Evolutionary conservation across 140 eudicot genomes (phyloP).

Genomic region (Stevia rebaudiana): DNA sequence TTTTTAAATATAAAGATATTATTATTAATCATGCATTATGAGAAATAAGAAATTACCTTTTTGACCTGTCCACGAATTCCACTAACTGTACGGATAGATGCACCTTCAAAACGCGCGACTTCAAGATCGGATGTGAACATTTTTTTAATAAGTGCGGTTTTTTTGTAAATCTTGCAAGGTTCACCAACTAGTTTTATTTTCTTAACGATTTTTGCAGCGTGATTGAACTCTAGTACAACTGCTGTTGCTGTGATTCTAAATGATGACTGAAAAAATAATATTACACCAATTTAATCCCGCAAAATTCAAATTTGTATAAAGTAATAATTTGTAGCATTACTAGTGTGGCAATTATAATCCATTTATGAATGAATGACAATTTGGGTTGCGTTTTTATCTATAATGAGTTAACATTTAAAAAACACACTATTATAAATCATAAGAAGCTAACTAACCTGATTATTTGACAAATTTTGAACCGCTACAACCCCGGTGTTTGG

Average conservation of each 20-base stretch:
- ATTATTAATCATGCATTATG: not conserved
- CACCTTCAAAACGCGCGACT: constrained; percentile 93
- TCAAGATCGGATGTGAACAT: constrained; percentile 99
- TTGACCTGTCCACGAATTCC: constrained; percentile 96
- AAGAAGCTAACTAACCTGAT: constrained; percentile 43
- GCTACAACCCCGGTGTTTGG: constrained; percentile 91
- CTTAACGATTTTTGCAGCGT: constrained; percentile 71
- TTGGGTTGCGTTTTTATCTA: not conserved
- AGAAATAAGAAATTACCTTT: constrained; percentile 47
- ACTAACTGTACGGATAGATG: constrained; percentile 83
- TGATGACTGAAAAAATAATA: constrained; percentile 51
- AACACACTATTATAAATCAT: not conserved
- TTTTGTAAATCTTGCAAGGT: constrained; percentile 89
- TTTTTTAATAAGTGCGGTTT: constrained; percentile 84
- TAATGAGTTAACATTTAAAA: not conserved
- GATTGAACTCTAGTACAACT: constrained; percentile 77
- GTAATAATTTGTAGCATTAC: not conserved
- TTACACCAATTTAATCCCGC: constrained; percentile 2
- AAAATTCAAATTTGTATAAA: not conserved
- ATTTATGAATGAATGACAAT: too few species aligned
- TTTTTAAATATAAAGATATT: not conserved
- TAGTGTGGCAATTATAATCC: not conserved
- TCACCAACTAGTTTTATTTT: constrained; percentile 80
- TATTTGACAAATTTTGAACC: constrained; percentile 74
- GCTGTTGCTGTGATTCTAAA: constrained; percentile 95